These are phyloP conservation scores for Leucogyrophana mollusca DNA, from an alignment of 768 basidiomycete genomes.

Conservation along the genomic window DNA sequence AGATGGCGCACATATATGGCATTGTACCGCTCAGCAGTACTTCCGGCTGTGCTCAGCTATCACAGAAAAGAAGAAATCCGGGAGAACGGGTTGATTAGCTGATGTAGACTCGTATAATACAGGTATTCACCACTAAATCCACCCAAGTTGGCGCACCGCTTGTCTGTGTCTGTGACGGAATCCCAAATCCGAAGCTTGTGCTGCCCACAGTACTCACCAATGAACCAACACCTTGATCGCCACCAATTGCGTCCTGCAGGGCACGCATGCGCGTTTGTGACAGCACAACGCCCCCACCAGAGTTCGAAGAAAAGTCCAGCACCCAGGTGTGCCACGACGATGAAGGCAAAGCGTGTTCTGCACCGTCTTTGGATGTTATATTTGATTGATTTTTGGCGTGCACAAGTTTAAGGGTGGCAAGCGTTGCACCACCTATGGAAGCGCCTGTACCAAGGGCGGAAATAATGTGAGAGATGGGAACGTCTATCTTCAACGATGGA, in stretches of 20 bases:
- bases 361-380: slow-evolving; percentile 11
- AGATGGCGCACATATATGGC: slow-evolving; percentile 57
- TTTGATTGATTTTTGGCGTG: slow-evolving; percentile 18
- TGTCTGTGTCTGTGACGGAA: slow-evolving; percentile 19
- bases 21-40: slow-evolving; percentile 60
- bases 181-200: slow-evolving; percentile 23
- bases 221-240: slow-evolving; percentile 17
- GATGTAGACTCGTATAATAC: too few relatives aligned
- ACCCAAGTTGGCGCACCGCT: slow-evolving; percentile 23
- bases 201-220: slow-evolving; percentile 26
- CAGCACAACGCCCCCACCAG: slow-evolving; percentile 62
- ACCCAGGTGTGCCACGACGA: slow-evolving; percentile 49
- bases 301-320: slow-evolving; percentile 67
- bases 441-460: slow-evolving; percentile 37
- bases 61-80: too few relatives aligned
- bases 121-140: slow-evolving; percentile 26
- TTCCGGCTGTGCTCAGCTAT: too few relatives aligned
- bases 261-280: slow-evolving; percentile 73
- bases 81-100: too few relatives aligned
- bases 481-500: slow-evolving; percentile 42
- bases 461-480: slow-evolving; percentile 50
- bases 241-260: slow-evolving; percentile 62
- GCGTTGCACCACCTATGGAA: slow-evolving; percentile 45
- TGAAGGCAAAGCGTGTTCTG: slow-evolving; percentile 23
- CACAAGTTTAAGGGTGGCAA: slow-evolving; percentile 52